phyloP scores from a whole-genome alignment of 805 yeast genomes.

The Metschnikowia shivogae region DNA sequence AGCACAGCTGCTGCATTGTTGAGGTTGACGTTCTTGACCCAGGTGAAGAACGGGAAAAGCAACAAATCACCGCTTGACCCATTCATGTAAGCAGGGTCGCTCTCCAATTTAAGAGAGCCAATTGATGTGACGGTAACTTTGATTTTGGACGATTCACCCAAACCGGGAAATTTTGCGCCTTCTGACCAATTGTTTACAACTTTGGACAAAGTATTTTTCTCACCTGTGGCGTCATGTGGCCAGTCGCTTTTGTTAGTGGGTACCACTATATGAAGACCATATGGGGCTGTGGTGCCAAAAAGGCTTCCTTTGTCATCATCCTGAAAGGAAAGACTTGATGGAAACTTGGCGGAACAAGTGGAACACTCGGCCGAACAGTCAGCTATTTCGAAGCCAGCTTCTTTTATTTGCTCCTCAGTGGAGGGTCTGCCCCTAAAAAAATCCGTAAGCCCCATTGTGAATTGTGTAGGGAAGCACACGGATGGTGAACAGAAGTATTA shows the following conservation, averaged over 20 bases:
- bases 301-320: constrained; percentile 41
- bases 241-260: constrained; percentile 86
- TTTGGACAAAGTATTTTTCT: constrained; percentile 41
- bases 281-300: constrained; percentile 69
- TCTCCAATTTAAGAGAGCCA: constrained; percentile 41
- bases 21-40: constrained; percentile 51
- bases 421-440: constrained; percentile 14
- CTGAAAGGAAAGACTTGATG: constrained; percentile 44
- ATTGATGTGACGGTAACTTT: constrained; percentile 55
- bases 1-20: constrained; percentile 44
- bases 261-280: constrained; percentile 67
- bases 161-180: constrained; percentile 16
- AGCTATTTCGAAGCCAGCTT: constrained; percentile 33
- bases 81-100: constrained; percentile 37
- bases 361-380: constrained; percentile 52
- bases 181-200: constrained; percentile 37
- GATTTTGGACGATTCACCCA: constrained; percentile 27
- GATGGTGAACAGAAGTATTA: background rate
- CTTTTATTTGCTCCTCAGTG: constrained; percentile 13
- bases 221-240: constrained; percentile 66
- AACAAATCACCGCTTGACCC: constrained; percentile 55
- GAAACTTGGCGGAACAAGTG: constrained; percentile 51
- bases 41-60: constrained; percentile 69
- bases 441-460: constrained; percentile 12
- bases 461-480: background rate